Conservation (phyloP, 1,284 basidiomycete genomes). For the Pseudomicrostroma phylloplanum region DNA sequence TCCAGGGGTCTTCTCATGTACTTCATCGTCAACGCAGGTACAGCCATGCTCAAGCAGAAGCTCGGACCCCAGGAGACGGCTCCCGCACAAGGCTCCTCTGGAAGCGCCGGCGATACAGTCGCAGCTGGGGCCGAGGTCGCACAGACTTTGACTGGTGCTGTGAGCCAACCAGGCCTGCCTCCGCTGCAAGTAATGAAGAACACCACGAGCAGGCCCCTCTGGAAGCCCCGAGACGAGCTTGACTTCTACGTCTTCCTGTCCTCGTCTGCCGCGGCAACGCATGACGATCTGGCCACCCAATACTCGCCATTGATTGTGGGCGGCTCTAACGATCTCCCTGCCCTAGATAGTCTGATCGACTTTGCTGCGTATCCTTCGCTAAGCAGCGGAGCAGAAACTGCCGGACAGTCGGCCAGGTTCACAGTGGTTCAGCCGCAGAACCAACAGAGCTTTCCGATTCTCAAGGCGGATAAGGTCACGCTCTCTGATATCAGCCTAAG, state of each 20-base stretch:
- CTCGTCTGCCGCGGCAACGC: slow-evolving; percentile 14
- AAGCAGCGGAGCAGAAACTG: background rate
- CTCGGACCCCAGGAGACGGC: no score
- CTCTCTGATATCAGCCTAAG: slow-evolving; percentile 21
- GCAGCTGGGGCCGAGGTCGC: no score
- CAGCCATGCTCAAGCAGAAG: no score
- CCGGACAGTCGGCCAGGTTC: background rate
- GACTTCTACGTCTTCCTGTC: slow-evolving; percentile 35
- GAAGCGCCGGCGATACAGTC: no score
- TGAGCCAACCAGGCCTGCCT: no score
- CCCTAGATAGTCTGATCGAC: slow-evolving; percentile 18
- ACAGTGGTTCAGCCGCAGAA: slow-evolving; percentile 15
- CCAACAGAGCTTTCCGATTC: slow-evolving; percentile 18
- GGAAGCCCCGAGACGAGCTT: slow-evolving; percentile 16
- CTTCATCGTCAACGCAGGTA: no score
- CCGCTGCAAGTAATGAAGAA: background rate
- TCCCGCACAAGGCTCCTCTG: no score
- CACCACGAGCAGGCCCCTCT: slow-evolving; percentile 15
- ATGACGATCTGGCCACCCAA: slow-evolving; percentile 22
- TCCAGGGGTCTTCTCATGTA: no score
- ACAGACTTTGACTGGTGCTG: no score
- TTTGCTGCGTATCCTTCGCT: slow-evolving; percentile 11
- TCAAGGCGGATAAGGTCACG: slow-evolving; percentile 24
- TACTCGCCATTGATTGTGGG: slow-evolving; percentile 22
- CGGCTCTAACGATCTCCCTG: slow-evolving; percentile 10